phyloP scores from a whole-genome alignment of 306 rosid species.

The Alnus glutinosa region DNA sequence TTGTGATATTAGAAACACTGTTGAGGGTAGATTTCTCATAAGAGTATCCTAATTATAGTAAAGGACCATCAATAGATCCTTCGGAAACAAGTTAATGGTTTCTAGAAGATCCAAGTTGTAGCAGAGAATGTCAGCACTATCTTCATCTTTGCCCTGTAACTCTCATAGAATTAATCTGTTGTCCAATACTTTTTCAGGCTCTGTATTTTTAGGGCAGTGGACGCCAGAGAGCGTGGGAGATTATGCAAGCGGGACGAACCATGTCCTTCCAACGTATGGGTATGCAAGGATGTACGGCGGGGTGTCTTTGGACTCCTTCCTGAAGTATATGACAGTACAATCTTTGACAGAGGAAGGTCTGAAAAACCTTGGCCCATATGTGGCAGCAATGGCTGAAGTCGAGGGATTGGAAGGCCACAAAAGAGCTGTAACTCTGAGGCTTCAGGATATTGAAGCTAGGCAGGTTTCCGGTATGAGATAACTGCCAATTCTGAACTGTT shows the following conservation, averaged over 20 bases:
- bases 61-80: not conserved
- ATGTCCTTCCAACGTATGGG: slow-evolving; percentile 97
- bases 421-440: slow-evolving; percentile 91
- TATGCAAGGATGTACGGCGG: slow-evolving; percentile 99
- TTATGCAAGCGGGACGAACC: slow-evolving; percentile 97
- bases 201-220: slow-evolving; percentile 93
- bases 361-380: slow-evolving; percentile 78
- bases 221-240: slow-evolving; percentile 99
- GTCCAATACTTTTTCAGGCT: slow-evolving; percentile 52
- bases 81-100: not conserved
- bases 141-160: not conserved
- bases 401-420: slow-evolving; percentile 96
- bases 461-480: slow-evolving; percentile 52
- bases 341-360: slow-evolving; percentile 96
- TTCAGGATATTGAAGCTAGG: slow-evolving; percentile 80
- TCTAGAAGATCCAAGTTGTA: not conserved
- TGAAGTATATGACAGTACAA: slow-evolving; percentile 90
- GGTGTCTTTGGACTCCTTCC: slow-evolving; percentile 87
- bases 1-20: not conserved
- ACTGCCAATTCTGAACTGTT: slow-evolving; percentile 9
- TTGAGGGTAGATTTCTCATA: not conserved
- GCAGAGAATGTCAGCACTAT: not conserved
- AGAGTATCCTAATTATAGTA: not conserved
- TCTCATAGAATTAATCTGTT: not conserved
- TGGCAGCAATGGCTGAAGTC: slow-evolving; percentile 90